phyloP scores from a whole-genome alignment of 1,284 basidiomycete species.

The Prillingera fragicola region DNA sequence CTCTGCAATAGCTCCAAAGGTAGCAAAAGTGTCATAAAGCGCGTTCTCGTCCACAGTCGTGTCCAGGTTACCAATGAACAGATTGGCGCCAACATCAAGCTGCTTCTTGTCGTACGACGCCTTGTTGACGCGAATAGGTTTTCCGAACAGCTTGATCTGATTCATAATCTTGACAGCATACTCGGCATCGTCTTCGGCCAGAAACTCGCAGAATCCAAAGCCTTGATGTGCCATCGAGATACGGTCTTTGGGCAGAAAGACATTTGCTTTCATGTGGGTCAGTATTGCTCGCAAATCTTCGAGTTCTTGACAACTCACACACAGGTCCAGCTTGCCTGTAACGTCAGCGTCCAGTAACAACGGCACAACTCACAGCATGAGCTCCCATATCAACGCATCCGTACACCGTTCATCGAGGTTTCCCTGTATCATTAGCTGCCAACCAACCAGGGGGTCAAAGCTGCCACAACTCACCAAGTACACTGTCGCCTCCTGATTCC shows the following conservation, averaged over 20 bases:
- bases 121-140: slow-evolving; percentile 97
- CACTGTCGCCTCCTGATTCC: slow-evolving; percentile 91
- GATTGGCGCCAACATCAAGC: slow-evolving; percentile 93
- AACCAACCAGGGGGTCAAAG: too few species aligned
- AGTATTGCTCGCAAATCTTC: slow-evolving; percentile 10
- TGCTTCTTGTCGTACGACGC: slow-evolving; percentile 96
- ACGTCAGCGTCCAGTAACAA: slow-evolving; percentile 10
- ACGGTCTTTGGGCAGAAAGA: slow-evolving; percentile 98
- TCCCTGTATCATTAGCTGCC: slow-evolving; percentile 61
- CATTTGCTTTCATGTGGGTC: slow-evolving; percentile 64
- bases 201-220: slow-evolving; percentile 98
- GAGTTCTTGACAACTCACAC: slow-evolving; percentile 55
- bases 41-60: slow-evolving; percentile 87
- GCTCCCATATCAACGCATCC: slow-evolving; percentile 93
- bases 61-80: slow-evolving; percentile 94
- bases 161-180: slow-evolving; percentile 99
- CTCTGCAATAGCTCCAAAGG: slow-evolving; percentile 88
- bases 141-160: slow-evolving; percentile 98
- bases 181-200: slow-evolving; percentile 96
- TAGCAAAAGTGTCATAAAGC: slow-evolving; percentile 89
- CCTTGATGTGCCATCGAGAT: slow-evolving; percentile 97
- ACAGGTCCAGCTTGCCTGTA: slow-evolving; percentile 85
- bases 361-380: slow-evolving; percentile 64
- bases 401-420: slow-evolving; percentile 93
- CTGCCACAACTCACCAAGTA: slow-evolving; percentile 68